Evolutionary conservation across 2,329 filamentous ascomycete genomes (phyloP).

Genomic region (Penicillium corylophilum): DNA sequence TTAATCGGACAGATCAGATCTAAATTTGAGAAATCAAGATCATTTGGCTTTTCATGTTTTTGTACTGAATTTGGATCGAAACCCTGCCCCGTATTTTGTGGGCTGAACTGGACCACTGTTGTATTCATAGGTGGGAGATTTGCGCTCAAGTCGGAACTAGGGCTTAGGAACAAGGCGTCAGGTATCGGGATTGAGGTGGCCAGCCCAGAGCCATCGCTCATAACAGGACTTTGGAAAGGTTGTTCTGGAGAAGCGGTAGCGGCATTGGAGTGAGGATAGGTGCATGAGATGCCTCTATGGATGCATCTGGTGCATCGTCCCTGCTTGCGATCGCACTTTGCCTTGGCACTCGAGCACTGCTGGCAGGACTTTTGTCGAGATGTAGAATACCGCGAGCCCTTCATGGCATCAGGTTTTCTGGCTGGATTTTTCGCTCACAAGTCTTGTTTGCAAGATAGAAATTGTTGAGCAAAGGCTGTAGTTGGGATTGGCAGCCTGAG

Average conservation of each 20-base stretch:
- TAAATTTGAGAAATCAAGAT: constrained; percentile 33
- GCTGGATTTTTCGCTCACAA: background rate
- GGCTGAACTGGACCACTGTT: background rate
- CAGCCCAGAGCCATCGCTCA: background rate
- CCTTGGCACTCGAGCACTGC: constrained; percentile 14
- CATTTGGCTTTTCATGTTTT: background rate
- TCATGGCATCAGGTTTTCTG: constrained; percentile 1
- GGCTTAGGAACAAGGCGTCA: background rate
- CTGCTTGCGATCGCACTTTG: constrained; percentile 15
- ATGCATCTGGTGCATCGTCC: constrained; percentile 11
- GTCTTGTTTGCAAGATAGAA: background rate
- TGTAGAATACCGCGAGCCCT: constrained; percentile 12
- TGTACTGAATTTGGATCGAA: background rate
- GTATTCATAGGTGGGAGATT: background rate
- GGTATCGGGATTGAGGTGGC: background rate
- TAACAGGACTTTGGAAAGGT: background rate
- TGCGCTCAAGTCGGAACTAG: background rate
- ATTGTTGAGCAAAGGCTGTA: background rate
- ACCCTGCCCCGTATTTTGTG: background rate
- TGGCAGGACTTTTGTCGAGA: constrained; percentile 18
- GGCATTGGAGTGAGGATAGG: background rate
- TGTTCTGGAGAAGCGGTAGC: background rate
- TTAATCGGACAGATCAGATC: constrained; percentile 50
- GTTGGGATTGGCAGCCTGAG: background rate
- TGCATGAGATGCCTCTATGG: constrained; percentile 8